A percentile compares a stretch with the other conserved stretches of the same genome.
Conservation (phyloP, 1,284 basidiomycete species). For the Ganoderma boninense region DNA sequence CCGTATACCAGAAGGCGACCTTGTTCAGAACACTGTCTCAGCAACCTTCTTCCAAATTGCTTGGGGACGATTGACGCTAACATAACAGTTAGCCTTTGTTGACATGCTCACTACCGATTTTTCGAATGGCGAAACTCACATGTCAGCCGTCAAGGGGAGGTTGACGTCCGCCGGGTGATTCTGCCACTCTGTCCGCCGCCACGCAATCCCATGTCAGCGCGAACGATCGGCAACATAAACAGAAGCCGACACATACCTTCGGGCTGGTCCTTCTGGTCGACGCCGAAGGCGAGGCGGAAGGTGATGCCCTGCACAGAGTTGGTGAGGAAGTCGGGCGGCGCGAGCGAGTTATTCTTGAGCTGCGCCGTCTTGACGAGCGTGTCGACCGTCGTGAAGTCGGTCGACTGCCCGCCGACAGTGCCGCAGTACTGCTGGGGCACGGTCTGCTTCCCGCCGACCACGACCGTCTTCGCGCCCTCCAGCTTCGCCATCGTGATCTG, state of each 20-base stretch:
- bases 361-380: slow-evolving; percentile 64
- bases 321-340: slow-evolving; percentile 64
- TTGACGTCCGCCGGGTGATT: slow-evolving; percentile 61
- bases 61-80: slow-evolving; percentile 55
- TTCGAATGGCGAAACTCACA: slow-evolving; percentile 44
- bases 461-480: slow-evolving; percentile 63
- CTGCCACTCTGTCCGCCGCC: slow-evolving; percentile 59
- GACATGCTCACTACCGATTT: not conserved
- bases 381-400: slow-evolving; percentile 63
- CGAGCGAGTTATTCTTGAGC: slow-evolving; percentile 62
- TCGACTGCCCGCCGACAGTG: slow-evolving; percentile 67
- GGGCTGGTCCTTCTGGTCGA: slow-evolving; percentile 57
- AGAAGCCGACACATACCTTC: slow-evolving; percentile 51
- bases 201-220: slow-evolving; percentile 2
- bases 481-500: slow-evolving; percentile 68
- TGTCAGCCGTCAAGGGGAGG: slow-evolving; percentile 56
- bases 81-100: not conserved
- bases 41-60: slow-evolving; percentile 58
- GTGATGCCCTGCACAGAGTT: slow-evolving; percentile 67
- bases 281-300: slow-evolving; percentile 68
- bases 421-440: slow-evolving; percentile 67
- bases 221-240: not conserved
- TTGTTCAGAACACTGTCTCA: slow-evolving; percentile 35
- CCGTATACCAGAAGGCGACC: too few species aligned
- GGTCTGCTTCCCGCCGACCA: slow-evolving; percentile 60